These are phyloP conservation scores for Boletus edulis DNA, from an alignment of 768 basidiomycete species.

Conservation along the genomic window DNA sequence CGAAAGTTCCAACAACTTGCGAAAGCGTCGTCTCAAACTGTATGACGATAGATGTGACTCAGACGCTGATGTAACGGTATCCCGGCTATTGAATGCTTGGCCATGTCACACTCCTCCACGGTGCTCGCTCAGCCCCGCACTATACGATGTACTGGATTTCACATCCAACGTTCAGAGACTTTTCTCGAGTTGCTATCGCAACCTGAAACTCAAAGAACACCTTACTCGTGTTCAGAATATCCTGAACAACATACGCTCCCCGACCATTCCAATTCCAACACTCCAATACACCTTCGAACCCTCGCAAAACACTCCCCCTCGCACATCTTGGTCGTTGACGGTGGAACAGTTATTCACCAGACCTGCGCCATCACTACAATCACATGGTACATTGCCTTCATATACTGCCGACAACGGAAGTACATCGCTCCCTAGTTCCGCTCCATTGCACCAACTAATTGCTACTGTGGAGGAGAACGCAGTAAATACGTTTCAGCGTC, in stretches of 20 bases:
- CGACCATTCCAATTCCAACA: neutral
- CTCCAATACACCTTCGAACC: conserved; percentile 4
- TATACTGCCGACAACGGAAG: neutral
- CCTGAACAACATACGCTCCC: neutral
- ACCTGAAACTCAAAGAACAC: neutral
- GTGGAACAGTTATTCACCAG: conserved; percentile 1
- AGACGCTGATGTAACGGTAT: conserved; percentile 1
- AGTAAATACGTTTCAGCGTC: conserved; percentile 10
- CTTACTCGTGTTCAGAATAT: neutral
- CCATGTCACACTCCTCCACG: conserved; percentile 5
- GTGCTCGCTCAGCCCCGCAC: neutral
- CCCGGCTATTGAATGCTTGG: conserved; percentile 9
- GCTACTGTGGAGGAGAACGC: neutral
- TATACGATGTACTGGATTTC: conserved; percentile 1
- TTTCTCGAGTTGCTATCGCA: conserved; percentile 15
- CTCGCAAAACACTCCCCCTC: neutral
- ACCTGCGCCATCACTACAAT: neutral
- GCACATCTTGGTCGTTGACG: neutral
- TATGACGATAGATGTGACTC: neutral
- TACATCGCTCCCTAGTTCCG: neutral
- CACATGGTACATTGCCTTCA: neutral
- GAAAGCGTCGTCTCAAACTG: neutral
- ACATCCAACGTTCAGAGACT: neutral
- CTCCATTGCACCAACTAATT: conserved; percentile 7
- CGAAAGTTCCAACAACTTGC: neutral